Evolutionary conservation across 1,139 yeast genomes (phyloP).

Genomic region (Yamadazyma triangularis): DNA sequence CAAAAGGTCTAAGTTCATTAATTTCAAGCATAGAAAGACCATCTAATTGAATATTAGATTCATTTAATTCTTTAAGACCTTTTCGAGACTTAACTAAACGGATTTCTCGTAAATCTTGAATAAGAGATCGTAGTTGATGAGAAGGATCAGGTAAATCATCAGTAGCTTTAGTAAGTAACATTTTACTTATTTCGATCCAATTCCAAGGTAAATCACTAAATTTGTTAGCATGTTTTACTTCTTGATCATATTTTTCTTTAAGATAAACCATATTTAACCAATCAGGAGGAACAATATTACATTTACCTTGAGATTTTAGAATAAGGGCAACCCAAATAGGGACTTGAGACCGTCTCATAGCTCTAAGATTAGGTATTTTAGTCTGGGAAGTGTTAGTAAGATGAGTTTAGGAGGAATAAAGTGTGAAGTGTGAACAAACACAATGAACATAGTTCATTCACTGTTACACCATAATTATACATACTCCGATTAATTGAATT

Average conservation of each 20-base stretch:
- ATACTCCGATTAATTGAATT: conserved; percentile 54
- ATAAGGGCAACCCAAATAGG: conserved; percentile 89
- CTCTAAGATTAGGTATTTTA: conserved; percentile 50
- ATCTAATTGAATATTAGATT: conserved; percentile 77
- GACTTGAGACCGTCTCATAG: conserved; percentile 66
- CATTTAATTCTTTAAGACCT: conserved; percentile 76
- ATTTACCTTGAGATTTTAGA: conserved; percentile 77
- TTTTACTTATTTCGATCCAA: conserved; percentile 80
- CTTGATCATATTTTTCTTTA: conserved; percentile 62
- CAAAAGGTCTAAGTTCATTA: conserved; percentile 83
- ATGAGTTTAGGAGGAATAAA: too few relatives aligned
- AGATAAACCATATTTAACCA: conserved; percentile 72
- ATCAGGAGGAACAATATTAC: conserved; percentile 79
- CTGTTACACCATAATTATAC: conserved; percentile 17
- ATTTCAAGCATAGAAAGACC: conserved; percentile 81
- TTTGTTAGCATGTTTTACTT: conserved; percentile 48
- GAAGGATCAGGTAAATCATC: conserved; percentile 73
- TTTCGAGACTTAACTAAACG: conserved; percentile 75
- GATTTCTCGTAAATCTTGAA: conserved; percentile 83
- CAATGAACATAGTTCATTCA: too few relatives aligned
- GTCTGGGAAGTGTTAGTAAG: conserved; percentile 16
- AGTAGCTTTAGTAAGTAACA: conserved; percentile 60
- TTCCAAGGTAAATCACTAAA: conserved; percentile 78
- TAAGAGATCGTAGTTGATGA: conserved; percentile 56
- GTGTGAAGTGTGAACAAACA: too few relatives aligned